These are phyloP conservation scores for Scheffersomyces amazonensis DNA, from an alignment of 805 yeast genomes.

Conservation along the genomic window DNA sequence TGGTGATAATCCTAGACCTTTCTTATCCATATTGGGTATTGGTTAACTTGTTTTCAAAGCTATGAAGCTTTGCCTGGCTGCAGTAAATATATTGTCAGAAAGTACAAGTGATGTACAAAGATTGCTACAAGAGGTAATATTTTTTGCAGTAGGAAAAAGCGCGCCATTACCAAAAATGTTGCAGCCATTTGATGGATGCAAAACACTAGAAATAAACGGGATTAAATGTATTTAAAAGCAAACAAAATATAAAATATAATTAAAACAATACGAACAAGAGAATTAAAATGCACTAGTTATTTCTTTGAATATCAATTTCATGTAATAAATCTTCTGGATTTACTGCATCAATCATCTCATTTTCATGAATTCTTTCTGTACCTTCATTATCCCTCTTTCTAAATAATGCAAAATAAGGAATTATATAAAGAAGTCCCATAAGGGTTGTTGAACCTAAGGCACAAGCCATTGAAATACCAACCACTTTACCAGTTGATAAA, in stretches of 20 bases:
- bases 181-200: too few relatives aligned
- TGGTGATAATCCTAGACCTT: background rate
- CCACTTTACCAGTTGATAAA: conserved; percentile 39
- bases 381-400: conserved; percentile 21
- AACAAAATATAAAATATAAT: background rate
- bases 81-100: too few relatives aligned
- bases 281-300: conserved; percentile 11
- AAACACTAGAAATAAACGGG: background rate
- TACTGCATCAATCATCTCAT: conserved; percentile 43
- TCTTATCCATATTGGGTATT: conserved; percentile 1
- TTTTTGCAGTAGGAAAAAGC: too few relatives aligned
- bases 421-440: conserved; percentile 37
- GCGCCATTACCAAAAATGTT: too few relatives aligned
- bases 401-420: conserved; percentile 37
- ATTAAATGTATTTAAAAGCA: too few relatives aligned
- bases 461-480: conserved; percentile 44
- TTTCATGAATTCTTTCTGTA: conserved; percentile 37
- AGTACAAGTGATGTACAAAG: too few relatives aligned
- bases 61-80: too few relatives aligned
- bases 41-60: too few relatives aligned
- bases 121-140: too few relatives aligned
- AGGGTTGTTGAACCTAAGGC: conserved; percentile 42
- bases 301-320: conserved; percentile 42
- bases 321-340: conserved; percentile 43
- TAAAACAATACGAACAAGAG: background rate